phyloP scores from a whole-genome alignment of 352 stramenopile species.

The Phytophthora palmivora region DNA sequence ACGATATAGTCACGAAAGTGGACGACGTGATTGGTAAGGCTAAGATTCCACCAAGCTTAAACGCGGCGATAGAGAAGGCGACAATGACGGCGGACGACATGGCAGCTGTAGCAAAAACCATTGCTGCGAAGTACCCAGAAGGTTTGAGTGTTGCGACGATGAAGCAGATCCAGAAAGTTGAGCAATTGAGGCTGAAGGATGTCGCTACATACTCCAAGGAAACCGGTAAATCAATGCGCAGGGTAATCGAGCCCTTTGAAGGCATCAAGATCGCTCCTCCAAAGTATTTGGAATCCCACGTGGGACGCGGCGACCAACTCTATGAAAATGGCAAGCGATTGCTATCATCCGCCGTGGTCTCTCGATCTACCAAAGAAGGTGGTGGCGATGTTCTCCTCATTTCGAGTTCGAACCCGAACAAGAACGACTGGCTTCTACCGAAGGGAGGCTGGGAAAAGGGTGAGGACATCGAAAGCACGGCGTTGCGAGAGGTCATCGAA shows the following conservation, averaged over 20 bases:
- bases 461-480: slow-evolving; percentile 3
- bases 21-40: too few relatives aligned
- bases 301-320: background rate
- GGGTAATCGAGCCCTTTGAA: background rate
- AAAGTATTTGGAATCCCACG: background rate
- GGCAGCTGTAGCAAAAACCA: too few relatives aligned
- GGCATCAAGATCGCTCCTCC: background rate
- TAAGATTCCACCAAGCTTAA: too few relatives aligned
- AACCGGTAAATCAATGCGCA: too few relatives aligned
- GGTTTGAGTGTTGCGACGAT: too few relatives aligned
- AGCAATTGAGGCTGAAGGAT: slow-evolving; percentile 4
- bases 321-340: background rate
- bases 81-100: too few relatives aligned
- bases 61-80: too few relatives aligned
- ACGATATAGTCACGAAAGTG: too few relatives aligned
- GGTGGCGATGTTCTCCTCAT: slow-evolving; percentile 11
- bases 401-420: slow-evolving; percentile 15
- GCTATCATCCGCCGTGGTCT: slow-evolving; percentile 5
- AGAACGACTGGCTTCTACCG: slow-evolving; percentile 24
- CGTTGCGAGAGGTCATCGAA: too few relatives aligned
- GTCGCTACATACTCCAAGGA: background rate
- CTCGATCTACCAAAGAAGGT: background rate
- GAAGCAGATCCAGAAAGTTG: slow-evolving; percentile 1
- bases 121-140: too few relatives aligned
- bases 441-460: slow-evolving; percentile 27